Base-by-base conservation (phyloP, 331 rosid species). In the Malus hybrid region DNA sequence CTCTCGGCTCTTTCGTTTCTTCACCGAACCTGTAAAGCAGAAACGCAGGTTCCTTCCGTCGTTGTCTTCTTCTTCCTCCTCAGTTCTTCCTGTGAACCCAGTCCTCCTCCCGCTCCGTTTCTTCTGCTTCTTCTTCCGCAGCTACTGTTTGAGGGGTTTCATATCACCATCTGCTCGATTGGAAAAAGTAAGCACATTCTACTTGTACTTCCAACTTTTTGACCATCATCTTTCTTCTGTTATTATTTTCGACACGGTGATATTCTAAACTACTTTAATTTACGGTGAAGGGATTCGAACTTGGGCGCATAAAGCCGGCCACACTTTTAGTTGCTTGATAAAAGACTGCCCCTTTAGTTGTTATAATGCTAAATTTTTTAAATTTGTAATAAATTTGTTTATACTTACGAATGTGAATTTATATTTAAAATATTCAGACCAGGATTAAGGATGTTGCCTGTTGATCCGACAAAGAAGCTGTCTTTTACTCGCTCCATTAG, bases 381-480 rank as follows among this genome's bases (percentile, higher is more conserved):
- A 24, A 46, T 50, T 4, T 53, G 3, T 20, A 0, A 2, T 20
- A 15, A 22, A 9, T 57, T 34, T 72, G 53, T 11, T 26, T 15
- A 7, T 55, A 16, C 20, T 36, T 72, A 14, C 33, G 30, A 5
- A 36, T 3, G 28, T 10, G 0, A 68, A 14, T 22, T 18, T 26
- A 46, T 2, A 4, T 24, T 24, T 1, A 11, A 32, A 7, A 29
- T 3, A n/a, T 66, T 44, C 66, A 66, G 24, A 24, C 24, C 24
- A 24, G 24, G 70, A 24, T 70, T 66, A 46, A 84, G 79, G 86
- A 92, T 92, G 97, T 78, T 90, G 78, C 77, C 86, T 28, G 46
- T 36, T 53, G 85, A 87, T 71, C 72, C 87, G 5, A 55, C 48
- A n/a, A 90, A 88, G 78, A 84, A 62, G 80, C 4, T 92, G 46